Evolutionary conservation across 2,329 filamentous ascomycete species (phyloP), one percentile per base, ranked within the genome.

Genomic region (Penicillium sp.): DNA sequence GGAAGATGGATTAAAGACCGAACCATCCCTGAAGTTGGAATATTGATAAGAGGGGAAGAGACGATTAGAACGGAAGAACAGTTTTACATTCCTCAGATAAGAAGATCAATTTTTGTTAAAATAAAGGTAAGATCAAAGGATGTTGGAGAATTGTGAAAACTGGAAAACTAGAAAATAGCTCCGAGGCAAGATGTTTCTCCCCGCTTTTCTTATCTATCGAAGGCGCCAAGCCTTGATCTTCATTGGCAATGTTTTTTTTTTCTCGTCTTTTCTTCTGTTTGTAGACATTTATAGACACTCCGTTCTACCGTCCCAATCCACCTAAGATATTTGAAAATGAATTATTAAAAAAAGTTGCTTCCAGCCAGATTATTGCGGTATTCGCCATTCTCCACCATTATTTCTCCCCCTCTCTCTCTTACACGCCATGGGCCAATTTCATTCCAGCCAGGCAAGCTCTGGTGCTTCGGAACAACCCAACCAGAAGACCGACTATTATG

Each of bases 401-500:
- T n/a, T n/a, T n/a, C 11, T 43, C 19, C 44, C 36, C n/a, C 14
- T 28, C 19, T 35, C 14, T 14, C 16, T 35, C 30, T 30, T 17
- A 36, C 25, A 22, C 38, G 17, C 47, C 26, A 78, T 79, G 77
- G 77, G 77, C 26, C 77, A 79, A 61, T 68, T 67, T 48, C 74
- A 78, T 45, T 78, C 76, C n/a, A 61, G 62, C 26, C 57, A 63
- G 31, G 60, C 64, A 37, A 60, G 53, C 43, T 56, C 61, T 22
- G 62, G 59, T 41, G 37, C 63, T 17, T 48, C 58, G 35, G 62
- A 61, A 31, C 50, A 62, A n/a, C 35, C 57, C 16, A 63, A 64
- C 22, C 59, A 61, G 38, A 73, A 73, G 50, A 63, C 65, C 4
- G 76, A 78, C 55, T 78, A 78, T 74, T 97, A 97, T 75, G 88